Conservation (phyloP, 1,284 basidiomycete species). For the Cutaneotrichosporon curvatum region DNA sequence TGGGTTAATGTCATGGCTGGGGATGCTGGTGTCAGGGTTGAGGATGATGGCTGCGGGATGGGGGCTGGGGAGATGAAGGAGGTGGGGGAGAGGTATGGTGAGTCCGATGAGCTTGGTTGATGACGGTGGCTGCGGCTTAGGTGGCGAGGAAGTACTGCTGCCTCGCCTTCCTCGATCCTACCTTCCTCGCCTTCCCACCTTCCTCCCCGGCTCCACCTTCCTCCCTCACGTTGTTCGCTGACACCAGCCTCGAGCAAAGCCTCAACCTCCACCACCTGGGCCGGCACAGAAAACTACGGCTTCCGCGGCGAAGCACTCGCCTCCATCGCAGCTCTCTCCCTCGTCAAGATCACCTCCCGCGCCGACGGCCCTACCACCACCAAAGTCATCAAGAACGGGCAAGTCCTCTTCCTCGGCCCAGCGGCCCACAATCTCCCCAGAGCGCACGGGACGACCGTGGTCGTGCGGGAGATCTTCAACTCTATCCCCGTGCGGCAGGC, state of each 20-base stretch:
- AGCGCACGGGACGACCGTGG: slow-evolving; percentile 64
- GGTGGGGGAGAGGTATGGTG: slow-evolving; percentile 62
- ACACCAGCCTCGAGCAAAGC: slow-evolving; percentile 17
- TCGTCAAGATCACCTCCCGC: slow-evolving; percentile 61
- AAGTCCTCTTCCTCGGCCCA: slow-evolving; percentile 11
- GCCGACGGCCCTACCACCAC: slow-evolving; percentile 59
- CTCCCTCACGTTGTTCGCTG: background rate
- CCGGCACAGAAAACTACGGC: slow-evolving; percentile 57
- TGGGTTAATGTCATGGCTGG: slow-evolving; percentile 55
- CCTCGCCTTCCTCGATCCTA: too few species aligned
- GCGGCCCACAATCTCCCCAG: slow-evolving; percentile 57
- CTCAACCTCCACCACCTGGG: slow-evolving; percentile 7
- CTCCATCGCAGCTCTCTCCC: slow-evolving; percentile 64
- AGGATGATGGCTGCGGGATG: slow-evolving; percentile 75
- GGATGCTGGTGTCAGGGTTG: slow-evolving; percentile 58
- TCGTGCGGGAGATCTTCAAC: slow-evolving; percentile 75
- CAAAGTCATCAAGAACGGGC: slow-evolving; percentile 56
- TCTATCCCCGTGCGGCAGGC: slow-evolving; percentile 54
- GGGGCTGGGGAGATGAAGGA: slow-evolving; percentile 53
- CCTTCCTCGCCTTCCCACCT: background rate
- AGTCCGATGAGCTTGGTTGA: too few species aligned
- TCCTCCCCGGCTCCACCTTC: background rate
- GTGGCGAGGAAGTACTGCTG: too few species aligned
- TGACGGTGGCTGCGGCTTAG: too few species aligned
- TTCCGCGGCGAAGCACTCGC: slow-evolving; percentile 85